Evolutionary conservation across 805 yeast species (phyloP), one percentile per base, ranked within the genome.

Genomic region (Metschnikowia borealis): DNA sequence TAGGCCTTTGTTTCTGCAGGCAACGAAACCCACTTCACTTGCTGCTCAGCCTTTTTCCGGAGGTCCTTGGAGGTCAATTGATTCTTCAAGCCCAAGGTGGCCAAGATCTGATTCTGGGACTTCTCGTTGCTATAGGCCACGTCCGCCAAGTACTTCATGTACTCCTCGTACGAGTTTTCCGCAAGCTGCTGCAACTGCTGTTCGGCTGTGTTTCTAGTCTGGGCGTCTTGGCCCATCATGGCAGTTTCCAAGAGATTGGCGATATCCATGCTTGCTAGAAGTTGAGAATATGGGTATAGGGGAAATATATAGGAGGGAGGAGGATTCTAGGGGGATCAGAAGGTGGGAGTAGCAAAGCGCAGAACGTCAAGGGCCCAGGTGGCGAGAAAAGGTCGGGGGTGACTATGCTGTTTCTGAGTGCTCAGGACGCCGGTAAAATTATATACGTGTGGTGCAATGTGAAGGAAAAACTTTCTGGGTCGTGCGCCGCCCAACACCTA

Each of bases 41-140:
- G 80, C 63, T 82, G 85, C 37, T 75, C 79, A 39, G 66, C 68
- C 57, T 78, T 81, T 57, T 81, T 82, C n/a, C 70, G 68, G 3
- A 75, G 58, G 62, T 88, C 95, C 64, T 91, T 92, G 14, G 97
- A 83, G 6, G 89, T 82, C 61, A 92, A 77, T 71, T 88, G 89
- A 71, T 92, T 92, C 74, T 92, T 92, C 62, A 89, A 74, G 18
- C 86, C 86, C 54, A 92, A 74, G 38, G 94, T 96, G 3, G 99
- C 96, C 65, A 94, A 79, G 78, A 90, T 88, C 63, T 98, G 80
- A 44, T 90, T 94, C 70, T 92, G 97, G 5, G 84, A 71, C 60
- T 79, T 81, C 49, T 80, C 80, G 40, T 81, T 85, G 63, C 84
- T 83, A 21, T 84, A 85, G 54, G 94, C 75, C 21, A 86, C 87